Evolutionary conservation across 2,329 filamentous ascomycete species (phyloP).

Genomic region (Ophiocordyceps sinensis): DNA sequence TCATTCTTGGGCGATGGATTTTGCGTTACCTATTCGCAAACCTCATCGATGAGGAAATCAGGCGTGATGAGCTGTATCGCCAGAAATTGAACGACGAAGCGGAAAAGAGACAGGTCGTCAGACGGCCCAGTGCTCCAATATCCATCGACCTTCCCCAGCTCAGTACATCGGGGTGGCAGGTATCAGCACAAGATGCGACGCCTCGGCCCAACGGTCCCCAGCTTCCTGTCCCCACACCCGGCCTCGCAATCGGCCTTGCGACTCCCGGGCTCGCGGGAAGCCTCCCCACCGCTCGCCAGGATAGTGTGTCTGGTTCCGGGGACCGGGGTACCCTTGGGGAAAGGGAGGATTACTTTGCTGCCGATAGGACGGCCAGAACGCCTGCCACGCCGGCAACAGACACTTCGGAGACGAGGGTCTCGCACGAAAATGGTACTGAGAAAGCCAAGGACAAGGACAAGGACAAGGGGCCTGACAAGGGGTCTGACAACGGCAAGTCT

Average conservation of each 20-base stretch:
- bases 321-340: constrained; percentile 51
- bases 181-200: constrained; percentile 36
- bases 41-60: constrained; percentile 81
- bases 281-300: constrained; percentile 35
- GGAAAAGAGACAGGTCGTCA: constrained; percentile 42
- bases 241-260: constrained; percentile 63
- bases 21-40: constrained; percentile 82
- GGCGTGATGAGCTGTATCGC: constrained; percentile 63
- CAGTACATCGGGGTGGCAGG: constrained; percentile 20
- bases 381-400: constrained; percentile 15
- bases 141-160: constrained; percentile 36
- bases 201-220: constrained; percentile 52
- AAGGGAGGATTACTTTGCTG: constrained; percentile 65
- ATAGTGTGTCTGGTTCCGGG: constrained; percentile 22
- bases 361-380: constrained; percentile 19
- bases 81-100: constrained; percentile 48
- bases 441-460: constrained; percentile 31
- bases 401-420: constrained; percentile 31
- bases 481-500: constrained; percentile 38
- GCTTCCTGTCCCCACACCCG: constrained; percentile 53
- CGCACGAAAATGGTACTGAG: constrained; percentile 32
- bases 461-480: constrained; percentile 29
- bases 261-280: constrained; percentile 37
- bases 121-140: constrained; percentile 41
- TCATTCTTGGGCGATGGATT: constrained; percentile 95